These are phyloP conservation scores for Lactarius sp. DNA, from an alignment of 768 basidiomycete species.

Conservation along the genomic window DNA sequence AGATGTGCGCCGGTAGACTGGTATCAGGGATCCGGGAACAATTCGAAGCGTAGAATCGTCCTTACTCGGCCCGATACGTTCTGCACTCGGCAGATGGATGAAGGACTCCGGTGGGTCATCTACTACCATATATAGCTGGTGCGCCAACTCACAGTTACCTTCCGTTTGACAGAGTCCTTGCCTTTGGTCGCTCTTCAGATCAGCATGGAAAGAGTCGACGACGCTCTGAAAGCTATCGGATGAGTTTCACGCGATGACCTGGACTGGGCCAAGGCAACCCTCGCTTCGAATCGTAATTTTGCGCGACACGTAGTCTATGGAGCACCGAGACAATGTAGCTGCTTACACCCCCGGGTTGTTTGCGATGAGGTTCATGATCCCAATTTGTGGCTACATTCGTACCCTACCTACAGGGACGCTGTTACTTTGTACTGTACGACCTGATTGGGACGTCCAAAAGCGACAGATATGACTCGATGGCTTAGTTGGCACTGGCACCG, in stretches of 20 bases:
- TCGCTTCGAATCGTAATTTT: background rate
- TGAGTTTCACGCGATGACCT: background rate
- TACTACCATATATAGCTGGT: conserved; percentile 9
- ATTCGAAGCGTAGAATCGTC: conserved; percentile 15
- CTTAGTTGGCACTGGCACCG: background rate
- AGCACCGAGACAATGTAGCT: background rate
- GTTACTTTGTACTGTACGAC: background rate
- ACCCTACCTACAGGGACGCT: background rate
- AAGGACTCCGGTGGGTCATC: conserved; percentile 1
- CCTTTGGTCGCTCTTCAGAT: conserved; percentile 22
- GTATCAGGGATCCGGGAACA: conserved; percentile 28
- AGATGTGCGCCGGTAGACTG: conserved; percentile 28
- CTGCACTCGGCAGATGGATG: conserved; percentile 8
- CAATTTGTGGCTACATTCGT: background rate
- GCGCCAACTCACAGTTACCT: background rate
- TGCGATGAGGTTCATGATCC: background rate
- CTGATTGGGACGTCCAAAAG: background rate
- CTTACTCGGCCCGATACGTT: conserved; percentile 18
- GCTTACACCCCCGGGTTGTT: background rate
- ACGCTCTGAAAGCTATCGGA: conserved; percentile 13
- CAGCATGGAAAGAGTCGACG: conserved; percentile 25
- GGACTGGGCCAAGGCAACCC: background rate
- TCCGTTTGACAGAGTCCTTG: conserved; percentile 26
- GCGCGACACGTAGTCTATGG: background rate
- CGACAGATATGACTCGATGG: background rate